phyloP scores from a whole-genome alignment of 345 rosid genomes.

The Ricinus communis region DNA sequence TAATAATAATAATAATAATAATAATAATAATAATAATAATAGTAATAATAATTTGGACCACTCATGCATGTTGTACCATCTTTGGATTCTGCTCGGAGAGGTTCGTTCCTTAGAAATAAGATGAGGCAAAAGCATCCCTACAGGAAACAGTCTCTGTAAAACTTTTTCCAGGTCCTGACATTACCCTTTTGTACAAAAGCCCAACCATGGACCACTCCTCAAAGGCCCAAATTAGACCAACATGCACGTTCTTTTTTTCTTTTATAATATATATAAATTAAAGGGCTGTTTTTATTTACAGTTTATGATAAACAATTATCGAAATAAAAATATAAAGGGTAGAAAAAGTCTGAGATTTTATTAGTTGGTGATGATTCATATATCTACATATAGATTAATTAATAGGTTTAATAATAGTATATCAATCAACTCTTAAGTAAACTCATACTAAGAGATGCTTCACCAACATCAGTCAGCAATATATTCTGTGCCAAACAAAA shows the following conservation, averaged over 20 bases:
- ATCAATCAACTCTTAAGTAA: too few species aligned
- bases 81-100: slow-evolving; percentile 8
- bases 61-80: not conserved
- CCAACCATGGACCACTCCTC: slow-evolving; percentile 17
- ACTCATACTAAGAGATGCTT: not conserved
- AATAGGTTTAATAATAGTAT: too few species aligned
- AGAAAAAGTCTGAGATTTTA: not conserved
- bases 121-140: not conserved
- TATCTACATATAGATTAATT: too few species aligned
- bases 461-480: slow-evolving; percentile 10
- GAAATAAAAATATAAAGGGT: not conserved
- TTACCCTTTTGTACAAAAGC: not conserved
- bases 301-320: too few species aligned
- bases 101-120: too few species aligned
- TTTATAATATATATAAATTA: too few species aligned
- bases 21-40: too few species aligned
- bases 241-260: not conserved
- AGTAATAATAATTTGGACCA: not conserved
- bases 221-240: slow-evolving; percentile 5
- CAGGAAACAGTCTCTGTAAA: not conserved
- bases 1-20: too few species aligned
- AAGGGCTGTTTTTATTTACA: too few species aligned
- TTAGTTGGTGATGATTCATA: not conserved
- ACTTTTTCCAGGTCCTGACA: not conserved
- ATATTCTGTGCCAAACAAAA: not conserved